Conservation (phyloP, 768 basidiomycete species). For the Termitomyces sp. region DNA sequence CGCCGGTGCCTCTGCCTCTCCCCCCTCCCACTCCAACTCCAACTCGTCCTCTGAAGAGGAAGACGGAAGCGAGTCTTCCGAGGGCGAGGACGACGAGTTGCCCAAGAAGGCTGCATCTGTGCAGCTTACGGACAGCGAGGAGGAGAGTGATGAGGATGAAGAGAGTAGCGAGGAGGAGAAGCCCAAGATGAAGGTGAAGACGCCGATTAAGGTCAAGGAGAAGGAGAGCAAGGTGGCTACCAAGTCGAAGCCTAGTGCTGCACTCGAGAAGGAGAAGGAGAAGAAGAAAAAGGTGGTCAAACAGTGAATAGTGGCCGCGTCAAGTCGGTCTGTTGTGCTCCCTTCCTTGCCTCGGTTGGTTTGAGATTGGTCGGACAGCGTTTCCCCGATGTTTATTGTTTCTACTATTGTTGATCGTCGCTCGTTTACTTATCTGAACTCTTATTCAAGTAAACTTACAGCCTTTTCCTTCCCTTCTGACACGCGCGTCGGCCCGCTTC, state of each 20-base stretch:
- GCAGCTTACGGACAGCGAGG: background rate
- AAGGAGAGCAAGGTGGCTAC: constrained; percentile 18
- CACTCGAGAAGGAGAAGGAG: constrained; percentile 10
- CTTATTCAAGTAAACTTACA: too few species aligned
- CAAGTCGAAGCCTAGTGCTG: background rate
- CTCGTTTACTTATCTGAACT: too few species aligned
- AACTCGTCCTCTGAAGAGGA: background rate
- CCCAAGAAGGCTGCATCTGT: constrained; percentile 20
- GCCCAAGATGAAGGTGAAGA: constrained; percentile 3
- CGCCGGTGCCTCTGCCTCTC: constrained; percentile 21
- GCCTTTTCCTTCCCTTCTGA: too few species aligned
- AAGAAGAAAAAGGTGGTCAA: constrained; percentile 24
- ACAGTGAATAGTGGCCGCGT: too few species aligned
- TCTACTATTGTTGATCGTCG: too few species aligned
- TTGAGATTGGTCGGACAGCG: background rate
- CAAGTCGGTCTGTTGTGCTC: too few species aligned
- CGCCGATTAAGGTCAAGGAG: constrained; percentile 18
- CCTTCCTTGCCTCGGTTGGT: background rate
- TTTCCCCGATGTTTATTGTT: background rate
- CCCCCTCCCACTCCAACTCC: constrained; percentile 20
- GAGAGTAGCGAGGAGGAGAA: constrained; percentile 6
- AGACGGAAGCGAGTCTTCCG: constrained; percentile 26
- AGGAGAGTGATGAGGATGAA: constrained; percentile 9
- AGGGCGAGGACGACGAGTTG: constrained; percentile 27
- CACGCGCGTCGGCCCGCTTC: too few species aligned